Evolutionary conservation across 495 filamentous ascomycete genomes (phyloP), one percentile per base, ranked within the genome.

Genomic region (Cercophora sp.): DNA sequence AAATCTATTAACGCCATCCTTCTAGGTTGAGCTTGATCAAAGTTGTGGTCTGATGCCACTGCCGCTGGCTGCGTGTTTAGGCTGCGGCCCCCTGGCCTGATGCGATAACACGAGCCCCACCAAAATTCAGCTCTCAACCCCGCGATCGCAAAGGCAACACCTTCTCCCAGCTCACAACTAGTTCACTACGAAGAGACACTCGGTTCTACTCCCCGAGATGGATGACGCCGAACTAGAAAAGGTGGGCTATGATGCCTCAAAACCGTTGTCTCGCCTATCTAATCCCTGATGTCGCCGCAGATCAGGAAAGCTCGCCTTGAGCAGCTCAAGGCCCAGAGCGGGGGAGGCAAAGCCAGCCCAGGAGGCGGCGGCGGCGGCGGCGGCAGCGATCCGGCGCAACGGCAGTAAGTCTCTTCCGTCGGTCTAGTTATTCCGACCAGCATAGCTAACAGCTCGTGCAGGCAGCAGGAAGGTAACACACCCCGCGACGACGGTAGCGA

Each of bases 291-390:
- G 8, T 27, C 20, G 22, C 40, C 58, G n/a, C 5, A 96, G 88
- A 95, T 96, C 68, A 77, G 91, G 60, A 85, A 85, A 68, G 91
- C 91, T 56, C 89, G 91, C 51, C 82, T 96, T 29, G 88, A 89
- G 63, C 91, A 96, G 73, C 87, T 96, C 49, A 90, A 90, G 66
- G 76, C 87, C 55, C 85, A 92, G 54, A 59, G 75, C 48, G 72
- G 65, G 51, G 49, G 70, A 40, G 76, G 74, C 27, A 69, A 74
- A 40, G 72, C 70, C 10, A 70, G 65, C 23, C 75, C 72, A 18
- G 70, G 45, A 23, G 72, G 75, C 48, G 78, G 75, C 25, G 69
- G 74, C 32, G 70, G 72, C 20, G 73, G 66, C 36, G 74, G 71
- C n/a, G 70, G 72, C 42, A 76, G 84, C 44, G 80, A 85, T 22